Conservation (phyloP, 2,329 filamentous ascomycete genomes). For the Albophoma yamanashiensis region DNA sequence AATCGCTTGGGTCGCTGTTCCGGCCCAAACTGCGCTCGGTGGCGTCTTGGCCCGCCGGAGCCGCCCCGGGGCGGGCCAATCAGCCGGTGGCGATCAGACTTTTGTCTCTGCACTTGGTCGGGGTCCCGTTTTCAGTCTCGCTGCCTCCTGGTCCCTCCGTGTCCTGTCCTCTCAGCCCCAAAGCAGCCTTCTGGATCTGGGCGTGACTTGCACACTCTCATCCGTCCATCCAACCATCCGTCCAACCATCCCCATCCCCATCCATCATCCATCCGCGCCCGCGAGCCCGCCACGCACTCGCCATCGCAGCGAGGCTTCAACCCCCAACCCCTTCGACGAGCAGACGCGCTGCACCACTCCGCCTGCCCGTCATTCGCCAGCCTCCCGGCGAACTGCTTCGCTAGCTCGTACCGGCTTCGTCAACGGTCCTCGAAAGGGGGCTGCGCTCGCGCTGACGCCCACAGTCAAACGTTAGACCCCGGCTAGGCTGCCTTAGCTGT, state of each 20-base stretch:
- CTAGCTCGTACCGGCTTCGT: neutral
- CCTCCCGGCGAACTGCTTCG: neutral
- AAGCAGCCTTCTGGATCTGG: neutral
- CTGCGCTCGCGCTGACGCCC: neutral
- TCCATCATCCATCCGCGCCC: neutral
- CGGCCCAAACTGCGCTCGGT: constrained; percentile 11
- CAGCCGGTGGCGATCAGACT: constrained; percentile 23
- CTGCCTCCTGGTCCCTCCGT: neutral
- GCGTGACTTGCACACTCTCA: neutral
- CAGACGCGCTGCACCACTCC: neutral
- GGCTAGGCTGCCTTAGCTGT: neutral
- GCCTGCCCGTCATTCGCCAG: neutral
- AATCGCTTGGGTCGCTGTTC: constrained; percentile 6
- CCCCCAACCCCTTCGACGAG: neutral
- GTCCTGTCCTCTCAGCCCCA: neutral
- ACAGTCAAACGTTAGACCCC: neutral
- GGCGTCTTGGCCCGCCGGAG: constrained; percentile 6
- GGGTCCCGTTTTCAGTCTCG: constrained; percentile 9
- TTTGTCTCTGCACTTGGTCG: constrained; percentile 8
- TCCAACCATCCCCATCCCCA: neutral
- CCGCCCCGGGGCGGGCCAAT: constrained; percentile 18
- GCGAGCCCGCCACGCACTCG: neutral
- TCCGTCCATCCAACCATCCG: neutral
- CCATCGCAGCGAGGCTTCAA: neutral
- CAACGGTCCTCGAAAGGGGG: constrained; percentile 2